Evolutionary conservation across 2,329 filamentous ascomycete species (phyloP), one percentile per base, ranked within the genome.

Genomic region (Cladosporium oxysporum): DNA sequence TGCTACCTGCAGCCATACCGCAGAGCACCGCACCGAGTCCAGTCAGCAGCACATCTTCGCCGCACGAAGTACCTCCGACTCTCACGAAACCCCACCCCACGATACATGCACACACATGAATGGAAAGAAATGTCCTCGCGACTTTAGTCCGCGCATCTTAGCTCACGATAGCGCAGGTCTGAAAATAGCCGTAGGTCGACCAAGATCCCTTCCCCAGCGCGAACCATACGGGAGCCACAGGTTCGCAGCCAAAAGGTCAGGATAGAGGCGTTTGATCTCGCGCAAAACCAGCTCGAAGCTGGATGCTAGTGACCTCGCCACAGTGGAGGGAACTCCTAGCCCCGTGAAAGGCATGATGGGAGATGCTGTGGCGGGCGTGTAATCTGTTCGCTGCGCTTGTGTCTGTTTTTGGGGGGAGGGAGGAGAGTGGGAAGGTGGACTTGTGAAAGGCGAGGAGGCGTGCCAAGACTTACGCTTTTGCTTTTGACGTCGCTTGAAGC

Each of bases 61-160:
- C 18, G 6, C 21, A 10, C 18, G 41, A n/a, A 11, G 41, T 21
- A n/a, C 41, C 16, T 41, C 2, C 18, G 18, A 21, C 18, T 21
- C 41, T 4, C 41, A n/a, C 12, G 2, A 44, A 21, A 3, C 41
- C 41, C 18, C 41, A 44, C 41, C 41, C 21, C 41, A n/a, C 18
- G 10, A 44, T 18, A 41, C 37, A 41, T 2, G 18, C 18, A n/a
- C 18, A 6, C 41, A 44, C 18, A 21, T 44, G 7, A 44, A n/a
- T 2, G 14, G n/a, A 47, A 26, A 8, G 21, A 26, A 63, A 69
- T 76, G 74, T 76, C 70, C 71, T 69, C 74, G 67, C 61, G 63
- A 69, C 70, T 71, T 71, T 76, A 76, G 74, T 75, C 74, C 74
- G 74, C 74, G 68, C 58, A 68, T 70, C 70, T 68, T 62, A 67